Evolutionary conservation across 768 basidiomycete genomes (phyloP).

Genomic region (Amyloporia xantha): DNA sequence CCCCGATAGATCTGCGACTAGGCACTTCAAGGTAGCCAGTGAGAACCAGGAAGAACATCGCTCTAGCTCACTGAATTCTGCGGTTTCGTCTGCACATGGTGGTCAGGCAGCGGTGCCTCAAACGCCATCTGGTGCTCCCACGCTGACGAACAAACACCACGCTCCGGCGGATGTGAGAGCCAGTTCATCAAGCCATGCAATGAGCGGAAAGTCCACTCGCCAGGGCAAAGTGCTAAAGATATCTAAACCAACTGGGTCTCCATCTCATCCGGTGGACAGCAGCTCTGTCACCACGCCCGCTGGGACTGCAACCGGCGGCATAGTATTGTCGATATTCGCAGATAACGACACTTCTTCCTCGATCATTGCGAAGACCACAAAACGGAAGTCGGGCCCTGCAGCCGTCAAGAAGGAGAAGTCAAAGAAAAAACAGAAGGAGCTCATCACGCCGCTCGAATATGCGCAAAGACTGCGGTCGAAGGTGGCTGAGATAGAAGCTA

Average conservation of each 20-base stretch:
- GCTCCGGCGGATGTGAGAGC: not conserved
- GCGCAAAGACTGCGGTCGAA: conserved; percentile 40
- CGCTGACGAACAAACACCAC: not conserved
- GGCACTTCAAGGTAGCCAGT: too few relatives aligned
- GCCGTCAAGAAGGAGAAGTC: conserved; percentile 30
- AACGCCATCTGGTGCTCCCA: too few relatives aligned
- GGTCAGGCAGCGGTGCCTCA: too few relatives aligned
- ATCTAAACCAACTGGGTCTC: not conserved
- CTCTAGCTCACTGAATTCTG: too few relatives aligned
- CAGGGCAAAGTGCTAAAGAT: not conserved
- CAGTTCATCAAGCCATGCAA: not conserved
- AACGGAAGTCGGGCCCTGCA: not conserved
- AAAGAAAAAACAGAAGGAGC: conserved; percentile 27
- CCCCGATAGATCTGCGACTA: too few relatives aligned
- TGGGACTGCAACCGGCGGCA: not conserved
- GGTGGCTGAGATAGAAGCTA: conserved; percentile 13
- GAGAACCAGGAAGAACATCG: too few relatives aligned
- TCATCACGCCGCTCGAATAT: conserved; percentile 45
- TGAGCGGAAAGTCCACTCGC: not conserved
- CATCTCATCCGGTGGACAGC: not conserved
- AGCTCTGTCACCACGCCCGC: not conserved
- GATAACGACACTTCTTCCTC: not conserved
- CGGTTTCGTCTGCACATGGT: too few relatives aligned
- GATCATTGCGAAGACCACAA: not conserved
- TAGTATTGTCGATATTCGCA: not conserved